Conservation (phyloP, 2,329 filamentous ascomycete species). For the Pseudocercospora eumusae region DNA sequence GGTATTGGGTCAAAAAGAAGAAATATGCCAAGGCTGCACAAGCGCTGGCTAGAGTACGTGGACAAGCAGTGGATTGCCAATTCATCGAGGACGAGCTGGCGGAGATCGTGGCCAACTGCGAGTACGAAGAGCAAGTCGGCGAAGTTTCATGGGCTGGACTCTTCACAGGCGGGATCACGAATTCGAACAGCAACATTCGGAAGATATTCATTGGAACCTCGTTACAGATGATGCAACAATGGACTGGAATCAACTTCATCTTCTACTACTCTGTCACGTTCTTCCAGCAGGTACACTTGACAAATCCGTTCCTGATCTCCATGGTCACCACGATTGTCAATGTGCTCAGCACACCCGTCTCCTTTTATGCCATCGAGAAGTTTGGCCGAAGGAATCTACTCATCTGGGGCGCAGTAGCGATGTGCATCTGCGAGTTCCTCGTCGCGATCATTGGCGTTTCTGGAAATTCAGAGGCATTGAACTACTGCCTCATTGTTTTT, state of each 20-base stretch:
- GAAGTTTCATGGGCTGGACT: conserved; percentile 56
- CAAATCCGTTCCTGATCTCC: conserved; percentile 78
- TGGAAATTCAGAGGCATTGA: conserved; percentile 53
- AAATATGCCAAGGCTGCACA: conserved; percentile 65
- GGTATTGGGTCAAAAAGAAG: conserved; percentile 80
- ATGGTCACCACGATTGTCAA: conserved; percentile 89
- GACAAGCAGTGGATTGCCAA: conserved; percentile 69
- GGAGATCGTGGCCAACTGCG: conserved; percentile 86
- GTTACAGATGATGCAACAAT: conserved; percentile 55
- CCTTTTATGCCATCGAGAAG: conserved; percentile 83
- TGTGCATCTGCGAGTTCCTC: conserved; percentile 83
- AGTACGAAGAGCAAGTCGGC: conserved; percentile 72
- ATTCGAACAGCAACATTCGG: conserved; percentile 54
- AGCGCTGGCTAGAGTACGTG: conserved; percentile 69
- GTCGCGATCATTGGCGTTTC: conserved; percentile 63
- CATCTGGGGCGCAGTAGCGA: conserved; percentile 73
- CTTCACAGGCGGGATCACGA: conserved; percentile 57
- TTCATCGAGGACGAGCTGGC: conserved; percentile 77
- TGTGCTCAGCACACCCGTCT: conserved; percentile 79
- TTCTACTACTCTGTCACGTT: conserved; percentile 66
- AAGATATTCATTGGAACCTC: conserved; percentile 50
- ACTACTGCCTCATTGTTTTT: conserved; percentile 68
- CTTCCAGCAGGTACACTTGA: conserved; percentile 74
- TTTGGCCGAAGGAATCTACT: conserved; percentile 80
- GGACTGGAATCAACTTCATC: conserved; percentile 93